phyloP scores from a whole-genome alignment of 2,329 filamentous ascomycete genomes.

The Cucurbitaria berberidis region DNA sequence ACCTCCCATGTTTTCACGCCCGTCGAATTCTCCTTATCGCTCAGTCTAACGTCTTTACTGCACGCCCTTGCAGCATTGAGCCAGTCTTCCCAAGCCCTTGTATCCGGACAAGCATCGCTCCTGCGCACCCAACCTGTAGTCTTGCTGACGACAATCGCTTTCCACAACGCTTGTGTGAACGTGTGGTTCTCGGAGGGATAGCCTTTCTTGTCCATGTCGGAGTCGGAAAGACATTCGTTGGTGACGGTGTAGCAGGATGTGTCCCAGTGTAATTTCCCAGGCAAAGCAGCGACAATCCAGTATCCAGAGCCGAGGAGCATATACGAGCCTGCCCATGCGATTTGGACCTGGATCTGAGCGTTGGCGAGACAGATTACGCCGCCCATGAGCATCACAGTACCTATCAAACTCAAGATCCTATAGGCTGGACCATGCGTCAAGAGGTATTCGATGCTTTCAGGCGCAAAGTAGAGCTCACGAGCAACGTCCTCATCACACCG shows the following conservation, averaged over 20 bases:
- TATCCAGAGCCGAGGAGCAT: constrained; percentile 58
- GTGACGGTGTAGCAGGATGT: constrained; percentile 52
- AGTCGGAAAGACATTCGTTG: constrained; percentile 44
- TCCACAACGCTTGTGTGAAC: constrained; percentile 59
- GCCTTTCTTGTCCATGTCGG: constrained; percentile 42
- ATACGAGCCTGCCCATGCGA: constrained; percentile 58
- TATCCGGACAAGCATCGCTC: constrained; percentile 52
- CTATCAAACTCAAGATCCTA: constrained; percentile 56
- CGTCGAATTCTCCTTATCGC: constrained; percentile 10
- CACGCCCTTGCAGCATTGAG: constrained; percentile 42
- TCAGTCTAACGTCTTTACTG: constrained; percentile 19
- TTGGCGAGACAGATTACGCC: constrained; percentile 60
- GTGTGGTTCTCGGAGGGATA: constrained; percentile 39
- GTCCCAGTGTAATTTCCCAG: constrained; percentile 56
- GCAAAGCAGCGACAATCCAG: constrained; percentile 59
- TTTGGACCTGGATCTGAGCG: constrained; percentile 54
- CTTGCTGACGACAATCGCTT: constrained; percentile 55
- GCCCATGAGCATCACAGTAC: constrained; percentile 60
- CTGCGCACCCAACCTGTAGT: constrained; percentile 51
- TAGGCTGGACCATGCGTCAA: constrained; percentile 51
- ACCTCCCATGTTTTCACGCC: constrained; percentile 40
- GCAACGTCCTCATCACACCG: constrained; percentile 58
- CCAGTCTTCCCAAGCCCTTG: constrained; percentile 52
- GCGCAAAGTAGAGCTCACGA: constrained; percentile 59
- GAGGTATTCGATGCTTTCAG: constrained; percentile 57